Conservation (phyloP, 2,329 filamentous ascomycete genomes). For the Cryphonectria japonica region DNA sequence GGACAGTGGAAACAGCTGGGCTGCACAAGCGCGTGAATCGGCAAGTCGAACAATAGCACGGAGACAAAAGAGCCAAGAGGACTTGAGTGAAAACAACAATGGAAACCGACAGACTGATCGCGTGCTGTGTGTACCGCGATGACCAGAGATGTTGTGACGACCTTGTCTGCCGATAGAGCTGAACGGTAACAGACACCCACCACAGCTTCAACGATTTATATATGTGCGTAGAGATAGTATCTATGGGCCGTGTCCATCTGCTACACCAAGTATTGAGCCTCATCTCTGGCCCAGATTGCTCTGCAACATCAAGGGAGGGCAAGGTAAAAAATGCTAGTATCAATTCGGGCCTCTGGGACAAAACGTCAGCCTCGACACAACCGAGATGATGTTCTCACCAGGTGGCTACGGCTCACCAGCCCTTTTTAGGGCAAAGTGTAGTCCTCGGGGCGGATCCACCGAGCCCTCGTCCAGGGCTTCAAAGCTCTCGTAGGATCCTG, state of each 20-base stretch:
- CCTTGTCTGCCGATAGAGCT: neutral
- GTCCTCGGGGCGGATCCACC: neutral
- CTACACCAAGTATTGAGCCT: neutral
- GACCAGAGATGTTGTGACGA: neutral
- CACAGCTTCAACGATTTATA: neutral
- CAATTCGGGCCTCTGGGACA: neutral
- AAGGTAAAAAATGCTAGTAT: neutral
- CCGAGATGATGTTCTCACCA: neutral
- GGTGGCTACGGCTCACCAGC: neutral
- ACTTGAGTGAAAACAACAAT: neutral
- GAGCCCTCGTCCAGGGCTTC: conserved; percentile 10
- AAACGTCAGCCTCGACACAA: conserved; percentile 8
- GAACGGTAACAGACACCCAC: neutral
- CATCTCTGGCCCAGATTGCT: conserved; percentile 1
- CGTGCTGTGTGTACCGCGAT: neutral
- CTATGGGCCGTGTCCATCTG: neutral
- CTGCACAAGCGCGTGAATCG: neutral
- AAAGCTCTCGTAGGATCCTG: neutral
- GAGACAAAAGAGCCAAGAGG: neutral
- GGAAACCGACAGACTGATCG: neutral
- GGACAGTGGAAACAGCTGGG: neutral
- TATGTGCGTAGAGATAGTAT: no score
- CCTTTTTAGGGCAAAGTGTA: conserved; percentile 8
- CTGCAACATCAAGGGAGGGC: no score
- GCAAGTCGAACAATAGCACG: neutral